phyloP scores from a whole-genome alignment of 768 basidiomycete species.

The Amanita pseudoporphyria region DNA sequence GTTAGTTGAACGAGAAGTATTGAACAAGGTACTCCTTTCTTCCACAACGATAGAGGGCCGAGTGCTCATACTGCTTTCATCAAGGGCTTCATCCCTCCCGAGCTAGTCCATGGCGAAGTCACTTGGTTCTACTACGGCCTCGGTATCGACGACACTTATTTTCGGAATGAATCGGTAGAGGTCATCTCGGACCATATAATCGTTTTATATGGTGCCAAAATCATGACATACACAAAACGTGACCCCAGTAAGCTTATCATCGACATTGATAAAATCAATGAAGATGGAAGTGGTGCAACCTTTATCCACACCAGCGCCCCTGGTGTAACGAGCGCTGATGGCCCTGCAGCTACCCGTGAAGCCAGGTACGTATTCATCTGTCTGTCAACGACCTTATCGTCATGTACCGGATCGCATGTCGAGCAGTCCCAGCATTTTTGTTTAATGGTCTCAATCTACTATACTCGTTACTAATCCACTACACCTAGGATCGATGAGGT shows the following conservation, averaged over 20 bases:
- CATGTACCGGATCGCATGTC: too few relatives aligned
- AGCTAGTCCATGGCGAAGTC: conserved; percentile 83
- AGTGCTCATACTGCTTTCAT: conserved; percentile 5
- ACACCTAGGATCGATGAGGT: conserved; percentile 71
- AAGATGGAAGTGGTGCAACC: conserved; percentile 73
- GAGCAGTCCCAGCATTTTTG: too few relatives aligned
- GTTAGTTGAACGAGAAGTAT: conserved; percentile 68
- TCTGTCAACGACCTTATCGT: neutral
- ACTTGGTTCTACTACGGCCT: conserved; percentile 93
- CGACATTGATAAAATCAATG: conserved; percentile 88
- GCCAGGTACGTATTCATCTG: conserved; percentile 40
- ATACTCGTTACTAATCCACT: conserved; percentile 7
- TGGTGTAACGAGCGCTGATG: conserved; percentile 71
- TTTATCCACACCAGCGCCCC: conserved; percentile 93
- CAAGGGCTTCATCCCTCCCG: conserved; percentile 87
- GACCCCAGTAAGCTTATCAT: conserved; percentile 86
- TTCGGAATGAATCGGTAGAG: conserved; percentile 64
- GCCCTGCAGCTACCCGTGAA: conserved; percentile 89
- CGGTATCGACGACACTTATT: conserved; percentile 89
- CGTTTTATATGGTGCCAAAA: conserved; percentile 93
- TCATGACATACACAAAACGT: conserved; percentile 88
- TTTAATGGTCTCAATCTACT: too few relatives aligned
- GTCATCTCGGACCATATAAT: conserved; percentile 85
- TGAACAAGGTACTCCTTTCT: conserved; percentile 46
- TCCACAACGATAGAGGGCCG: conserved; percentile 6